Evolutionary conservation across 371 early-diverging fungal species (phyloP).

Genomic region (Mucor circinelloides): DNA sequence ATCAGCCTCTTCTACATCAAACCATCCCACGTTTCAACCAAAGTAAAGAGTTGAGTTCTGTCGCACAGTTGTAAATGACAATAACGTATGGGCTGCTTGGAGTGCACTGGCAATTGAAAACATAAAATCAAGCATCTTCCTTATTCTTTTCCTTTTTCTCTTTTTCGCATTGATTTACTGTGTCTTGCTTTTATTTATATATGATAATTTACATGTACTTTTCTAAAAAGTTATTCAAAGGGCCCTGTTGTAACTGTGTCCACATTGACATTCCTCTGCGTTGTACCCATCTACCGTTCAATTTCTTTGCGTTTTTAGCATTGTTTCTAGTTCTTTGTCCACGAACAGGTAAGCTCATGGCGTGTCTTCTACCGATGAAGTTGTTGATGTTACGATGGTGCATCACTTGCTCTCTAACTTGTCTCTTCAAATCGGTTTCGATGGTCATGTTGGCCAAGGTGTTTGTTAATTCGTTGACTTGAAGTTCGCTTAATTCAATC

Average conservation of each 20-base stretch:
- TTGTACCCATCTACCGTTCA: constrained; percentile 73
- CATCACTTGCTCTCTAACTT: constrained; percentile 78
- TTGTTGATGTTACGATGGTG: constrained; percentile 82
- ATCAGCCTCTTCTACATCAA: neutral
- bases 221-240: constrained; percentile 36
- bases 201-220: constrained; percentile 28
- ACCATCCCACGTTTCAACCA: neutral
- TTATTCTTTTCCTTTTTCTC: neutral
- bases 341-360: constrained; percentile 87
- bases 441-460: constrained; percentile 88
- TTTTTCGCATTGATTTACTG: neutral
- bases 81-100: too few species aligned
- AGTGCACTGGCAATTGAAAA: too few species aligned
- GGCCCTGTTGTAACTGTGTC: constrained; percentile 35
- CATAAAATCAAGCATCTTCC: neutral
- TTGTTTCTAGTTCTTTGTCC: constrained; percentile 92
- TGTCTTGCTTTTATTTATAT: neutral
- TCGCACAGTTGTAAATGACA: too few species aligned
- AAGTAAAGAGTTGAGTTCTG: neutral
- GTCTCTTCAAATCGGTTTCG: constrained; percentile 86
- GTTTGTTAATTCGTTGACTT: constrained; percentile 84
- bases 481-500: constrained; percentile 82
- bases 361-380: constrained; percentile 86
- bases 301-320: constrained; percentile 82
- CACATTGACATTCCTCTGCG: constrained; percentile 49